phyloP scores from a whole-genome alignment of 2,329 filamentous ascomycete species.

The Xylaria sp. region DNA sequence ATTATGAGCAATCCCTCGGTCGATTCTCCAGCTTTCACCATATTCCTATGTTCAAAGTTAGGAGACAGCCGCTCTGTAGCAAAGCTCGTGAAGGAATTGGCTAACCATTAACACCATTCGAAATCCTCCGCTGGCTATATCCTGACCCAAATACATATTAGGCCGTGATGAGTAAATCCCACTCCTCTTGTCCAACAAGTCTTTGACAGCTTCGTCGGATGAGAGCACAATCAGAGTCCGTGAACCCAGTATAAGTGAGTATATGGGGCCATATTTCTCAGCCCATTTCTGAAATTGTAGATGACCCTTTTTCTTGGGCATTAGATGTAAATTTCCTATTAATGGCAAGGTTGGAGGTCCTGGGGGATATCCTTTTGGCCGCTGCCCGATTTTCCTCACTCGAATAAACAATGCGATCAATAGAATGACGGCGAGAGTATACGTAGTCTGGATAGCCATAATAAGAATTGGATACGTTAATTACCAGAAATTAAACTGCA shows the following conservation, averaged over 20 bases:
- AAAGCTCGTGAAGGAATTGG: neutral
- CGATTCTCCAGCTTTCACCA: constrained; percentile 46
- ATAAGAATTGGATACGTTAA: too few species aligned
- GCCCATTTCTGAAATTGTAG: constrained; percentile 65
- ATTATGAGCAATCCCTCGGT: constrained; percentile 54
- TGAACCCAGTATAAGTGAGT: constrained; percentile 62
- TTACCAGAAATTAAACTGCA: too few species aligned
- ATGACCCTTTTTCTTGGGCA: constrained; percentile 56
- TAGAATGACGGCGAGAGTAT: neutral
- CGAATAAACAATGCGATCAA: constrained; percentile 19
- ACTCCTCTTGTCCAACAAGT: constrained; percentile 63
- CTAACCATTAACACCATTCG: constrained; percentile 39
- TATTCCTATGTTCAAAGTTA: constrained; percentile 39
- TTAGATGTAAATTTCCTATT: constrained; percentile 63
- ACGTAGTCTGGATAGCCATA: constrained; percentile 5
- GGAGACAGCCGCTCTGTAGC: too few species aligned
- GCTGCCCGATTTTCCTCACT: constrained; percentile 39
- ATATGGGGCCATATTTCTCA: constrained; percentile 62
- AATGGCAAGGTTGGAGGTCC: constrained; percentile 63
- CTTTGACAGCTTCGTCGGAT: constrained; percentile 59
- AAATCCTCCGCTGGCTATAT: constrained; percentile 42
- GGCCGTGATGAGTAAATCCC: constrained; percentile 61
- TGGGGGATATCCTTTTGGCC: constrained; percentile 56
- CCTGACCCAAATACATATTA: constrained; percentile 57
- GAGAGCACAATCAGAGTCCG: constrained; percentile 60